Evolutionary conservation across 257 asterid species (phyloP).

Genomic region (Ilex asprella): DNA sequence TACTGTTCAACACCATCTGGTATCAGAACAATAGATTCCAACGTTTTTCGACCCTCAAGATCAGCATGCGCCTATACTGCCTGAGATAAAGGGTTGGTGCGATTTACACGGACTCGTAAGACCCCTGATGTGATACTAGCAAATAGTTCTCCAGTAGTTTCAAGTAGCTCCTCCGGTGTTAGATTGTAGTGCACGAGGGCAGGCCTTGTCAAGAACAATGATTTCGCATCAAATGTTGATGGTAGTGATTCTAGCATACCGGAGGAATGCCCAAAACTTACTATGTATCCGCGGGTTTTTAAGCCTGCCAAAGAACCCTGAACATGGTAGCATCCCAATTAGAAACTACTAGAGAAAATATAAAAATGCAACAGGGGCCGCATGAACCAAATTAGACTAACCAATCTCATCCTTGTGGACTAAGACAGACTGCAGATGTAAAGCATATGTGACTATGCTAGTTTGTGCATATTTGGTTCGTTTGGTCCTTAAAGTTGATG

Average conservation of each 20-base stretch:
- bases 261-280: constrained; percentile 89
- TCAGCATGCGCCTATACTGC: constrained; percentile 84
- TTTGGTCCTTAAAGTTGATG: too few relatives aligned
- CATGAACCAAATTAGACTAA: too few relatives aligned
- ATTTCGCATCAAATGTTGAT: constrained; percentile 57
- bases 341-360: not conserved
- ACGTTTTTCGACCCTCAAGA: constrained; percentile 67
- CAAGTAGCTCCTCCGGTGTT: constrained; percentile 63
- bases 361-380: constrained; percentile 43
- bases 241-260: constrained; percentile 77
- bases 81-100: constrained; percentile 62
- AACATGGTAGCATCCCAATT: constrained; percentile 8
- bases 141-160: constrained; percentile 72
- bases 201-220: constrained; percentile 90
- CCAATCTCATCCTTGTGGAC: too few relatives aligned
- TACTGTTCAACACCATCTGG: constrained; percentile 34
- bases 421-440: too few relatives aligned
- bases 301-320: constrained; percentile 90
- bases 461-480: too few relatives aligned
- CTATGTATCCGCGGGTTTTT: constrained; percentile 54
- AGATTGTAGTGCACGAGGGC: constrained; percentile 55
- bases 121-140: constrained; percentile 53
- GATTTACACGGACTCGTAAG: constrained; percentile 57
- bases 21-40: constrained; percentile 77
- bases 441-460: too few relatives aligned